phyloP scores from a whole-genome alignment of 495 filamentous ascomycete genomes.

The Penicillium ochrochloron region DNA sequence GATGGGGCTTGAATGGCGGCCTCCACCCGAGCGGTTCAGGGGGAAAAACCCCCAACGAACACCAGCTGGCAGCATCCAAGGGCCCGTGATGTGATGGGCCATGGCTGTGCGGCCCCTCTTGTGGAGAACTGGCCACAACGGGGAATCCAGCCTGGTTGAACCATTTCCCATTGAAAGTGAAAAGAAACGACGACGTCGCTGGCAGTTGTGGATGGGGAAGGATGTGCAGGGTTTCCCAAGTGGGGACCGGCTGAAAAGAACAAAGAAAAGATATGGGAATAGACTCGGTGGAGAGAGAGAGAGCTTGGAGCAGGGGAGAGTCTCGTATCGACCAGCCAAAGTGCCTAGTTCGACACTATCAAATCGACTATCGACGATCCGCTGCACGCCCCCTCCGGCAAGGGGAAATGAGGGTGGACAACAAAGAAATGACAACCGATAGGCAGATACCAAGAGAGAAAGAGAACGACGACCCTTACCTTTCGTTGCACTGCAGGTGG shows the following conservation, averaged over 20 bases:
- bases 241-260: neutral
- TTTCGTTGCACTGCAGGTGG: conserved; percentile 44
- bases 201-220: conserved; percentile 2
- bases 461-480: conserved; percentile 34
- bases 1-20: conserved; percentile 15
- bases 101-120: neutral
- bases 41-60: conserved; percentile 12
- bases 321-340: conserved; percentile 3
- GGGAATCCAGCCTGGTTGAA: neutral
- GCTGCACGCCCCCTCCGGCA: conserved; percentile 2
- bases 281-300: too few species aligned
- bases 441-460: neutral
- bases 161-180: neutral
- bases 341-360: conserved; percentile 5
- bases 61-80: neutral
- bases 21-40: conserved; percentile 28
- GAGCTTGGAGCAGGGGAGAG: neutral
- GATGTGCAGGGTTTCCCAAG: neutral
- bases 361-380: conserved; percentile 15
- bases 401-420: conserved; percentile 1
- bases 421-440: neutral
- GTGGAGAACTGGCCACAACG: neutral
- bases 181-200: conserved; percentile 14
- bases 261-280: neutral
- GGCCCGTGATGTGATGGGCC: neutral